These are phyloP conservation scores for Verticillium albo-atrum DNA, from an alignment of 2,329 filamentous ascomycete genomes.

Conservation along the genomic window DNA sequence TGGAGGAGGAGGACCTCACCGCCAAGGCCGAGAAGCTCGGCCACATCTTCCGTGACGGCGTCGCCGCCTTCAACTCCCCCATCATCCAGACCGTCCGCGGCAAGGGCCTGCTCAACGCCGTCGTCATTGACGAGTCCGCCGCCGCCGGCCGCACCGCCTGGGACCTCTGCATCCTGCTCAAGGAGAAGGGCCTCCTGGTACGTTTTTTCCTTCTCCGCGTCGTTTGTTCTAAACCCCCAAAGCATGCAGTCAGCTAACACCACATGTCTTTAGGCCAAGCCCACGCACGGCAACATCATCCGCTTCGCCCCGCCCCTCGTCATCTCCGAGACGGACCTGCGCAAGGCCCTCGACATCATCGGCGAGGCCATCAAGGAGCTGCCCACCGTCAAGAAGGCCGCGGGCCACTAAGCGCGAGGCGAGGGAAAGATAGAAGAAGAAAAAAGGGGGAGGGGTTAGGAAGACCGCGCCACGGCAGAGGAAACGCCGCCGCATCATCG, in stretches of 20 bases:
- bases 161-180: constrained; percentile 94
- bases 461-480: background rate
- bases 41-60: constrained; percentile 73
- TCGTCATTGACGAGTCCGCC: constrained; percentile 88
- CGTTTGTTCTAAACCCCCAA: too few species aligned
- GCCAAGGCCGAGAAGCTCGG: constrained; percentile 75
- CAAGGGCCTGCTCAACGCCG: constrained; percentile 91
- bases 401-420: constrained; percentile 25
- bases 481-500: too few species aligned
- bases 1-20: constrained; percentile 86
- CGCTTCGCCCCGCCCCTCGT: constrained; percentile 94
- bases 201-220: constrained; percentile 36
- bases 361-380: constrained; percentile 77
- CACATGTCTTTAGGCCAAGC: constrained; percentile 70
- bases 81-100: constrained; percentile 81
- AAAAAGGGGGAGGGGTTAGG: too few species aligned
- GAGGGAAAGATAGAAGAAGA: background rate
- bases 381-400: constrained; percentile 47
- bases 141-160: constrained; percentile 84
- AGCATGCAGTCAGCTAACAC: too few species aligned
- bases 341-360: constrained; percentile 74
- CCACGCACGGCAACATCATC: constrained; percentile 97
- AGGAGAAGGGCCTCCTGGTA: constrained; percentile 91
- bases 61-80: constrained; percentile 70
- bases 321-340: constrained; percentile 84